Base-by-base conservation (phyloP, 2,329 filamentous ascomycete genomes). In the Blumeria hordei region DNA sequence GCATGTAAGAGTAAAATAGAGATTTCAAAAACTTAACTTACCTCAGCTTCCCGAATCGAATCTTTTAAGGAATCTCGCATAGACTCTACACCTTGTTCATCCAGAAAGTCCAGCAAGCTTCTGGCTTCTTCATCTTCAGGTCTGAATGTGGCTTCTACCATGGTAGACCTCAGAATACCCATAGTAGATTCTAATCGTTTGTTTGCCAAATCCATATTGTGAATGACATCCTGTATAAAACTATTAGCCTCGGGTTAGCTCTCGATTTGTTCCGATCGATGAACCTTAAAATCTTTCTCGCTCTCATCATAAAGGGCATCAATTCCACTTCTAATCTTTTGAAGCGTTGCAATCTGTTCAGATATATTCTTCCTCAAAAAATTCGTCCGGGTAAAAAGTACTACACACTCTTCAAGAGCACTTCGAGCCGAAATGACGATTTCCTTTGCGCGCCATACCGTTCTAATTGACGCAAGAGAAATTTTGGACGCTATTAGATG, bases 401-500 rank as follows among this genome's bases (percentile, higher is more conserved):
- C 73, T 54, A 86, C 81, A 51, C 81, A 81, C 61, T 92, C 83
- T 64, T 94, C 85, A 59, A 94, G 74, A 36, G 85, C 77, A 35
- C 74, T 71, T 36, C 87, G 81, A 4, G 88, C 86, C 12, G 77
- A 73, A 18, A 78, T 86, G 47, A 92, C 83, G 55, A 95, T 80
- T 63, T 93, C 84, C 64, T 92, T 88, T 60, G 88, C 88, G 57
- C 85, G 84, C 65, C 85, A 81, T 54, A 95, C 86, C 57, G 85
- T 80, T 44, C 74, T 78, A 66, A 93, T 88, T 10, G 87, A 87
- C 14, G 84, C 85, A 4, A 96, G 75, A 0, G 88, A 88, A 47
- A 86, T 80, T 66, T 95, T 95, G 8, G 90, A 85, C 34, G 83
- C 81, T 43, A 95, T 78, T 37, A 95, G 81, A 68, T 94, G 81